phyloP scores from a whole-genome alignment of 108 stramenopile genomes.

The Chaetoceros tenuissimus region DNA sequence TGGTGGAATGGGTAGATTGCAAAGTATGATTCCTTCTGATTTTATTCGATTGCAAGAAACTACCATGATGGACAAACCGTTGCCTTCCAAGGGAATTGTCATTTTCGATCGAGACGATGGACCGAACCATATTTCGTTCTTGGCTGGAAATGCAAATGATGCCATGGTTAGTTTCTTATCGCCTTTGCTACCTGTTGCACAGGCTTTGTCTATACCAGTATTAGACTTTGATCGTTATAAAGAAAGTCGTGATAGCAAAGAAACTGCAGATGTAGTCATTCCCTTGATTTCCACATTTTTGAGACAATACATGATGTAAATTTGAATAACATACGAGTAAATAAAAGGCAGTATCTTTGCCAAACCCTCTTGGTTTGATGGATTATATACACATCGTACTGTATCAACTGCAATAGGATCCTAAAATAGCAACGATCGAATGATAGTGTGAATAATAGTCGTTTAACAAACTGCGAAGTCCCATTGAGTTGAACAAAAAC shows the following conservation, averaged over 20 bases:
- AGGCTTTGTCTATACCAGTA: slow-evolving; percentile 48
- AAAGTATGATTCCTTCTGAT: slow-evolving; percentile 9
- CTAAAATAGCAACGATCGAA: too few species aligned
- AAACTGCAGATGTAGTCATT: slow-evolving; percentile 37
- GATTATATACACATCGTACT: too few species aligned
- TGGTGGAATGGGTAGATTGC: slow-evolving; percentile 14
- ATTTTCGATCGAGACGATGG: slow-evolving; percentile 50
- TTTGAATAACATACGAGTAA: too few species aligned
- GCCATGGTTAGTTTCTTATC: slow-evolving; percentile 69
- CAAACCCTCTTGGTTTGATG: too few species aligned
- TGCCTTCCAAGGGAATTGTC: slow-evolving; percentile 28
- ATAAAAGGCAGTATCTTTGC: too few species aligned
- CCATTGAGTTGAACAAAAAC: too few species aligned
- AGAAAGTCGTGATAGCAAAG: slow-evolving; percentile 30
- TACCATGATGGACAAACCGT: slow-evolving; percentile 4
- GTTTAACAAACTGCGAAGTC: too few species aligned
- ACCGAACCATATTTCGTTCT: slow-evolving; percentile 73
- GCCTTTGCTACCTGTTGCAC: slow-evolving; percentile 60
- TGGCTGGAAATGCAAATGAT: slow-evolving; percentile 53
- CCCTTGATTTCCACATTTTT: slow-evolving; percentile 48
- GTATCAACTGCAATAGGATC: too few species aligned
- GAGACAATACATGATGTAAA: slow-evolving; percentile 24
- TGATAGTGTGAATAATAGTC: too few species aligned
- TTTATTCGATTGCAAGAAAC: slow-evolving; percentile 13
- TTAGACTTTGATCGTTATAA: slow-evolving; percentile 73